Evolutionary conservation across 1,284 basidiomycete species (phyloP), one percentile per base, ranked within the genome.

Genomic region (Ganoderma leucocontextum): DNA sequence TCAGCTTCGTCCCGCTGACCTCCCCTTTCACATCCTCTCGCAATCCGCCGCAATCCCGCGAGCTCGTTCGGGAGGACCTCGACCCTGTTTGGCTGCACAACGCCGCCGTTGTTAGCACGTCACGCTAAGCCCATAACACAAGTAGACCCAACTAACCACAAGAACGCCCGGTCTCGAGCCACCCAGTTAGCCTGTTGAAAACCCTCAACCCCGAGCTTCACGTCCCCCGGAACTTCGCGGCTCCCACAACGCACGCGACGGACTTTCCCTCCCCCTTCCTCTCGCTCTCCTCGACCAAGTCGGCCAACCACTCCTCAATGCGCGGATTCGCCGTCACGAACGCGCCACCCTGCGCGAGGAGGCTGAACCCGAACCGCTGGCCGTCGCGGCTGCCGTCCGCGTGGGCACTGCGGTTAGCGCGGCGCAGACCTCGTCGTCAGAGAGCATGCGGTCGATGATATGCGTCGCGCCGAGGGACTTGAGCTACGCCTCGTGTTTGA

Each of bases 1-100:
- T 80, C 9, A 89, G 75, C 73, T 89, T 89, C 19, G 76, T 73
- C 1, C 82, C 86, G 33, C 85, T 87, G 15, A 88, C 80, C 62
- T 82, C 67, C 81, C 77, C 4, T 75, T 72, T 71, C 78, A 74
- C 74, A 89, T 62, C 67, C 78, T 77, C 39, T 81, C 76, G 63
- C 89, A 72, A 0, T 83, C 88, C 10, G 68, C 79, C 0, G 71
- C 59, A 17, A 89, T 82, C 6, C 86, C 2, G 71, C 72, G 9
- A 89, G 75, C 10, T 87, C 87, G 38, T 78, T 76, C 0, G 82
- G 78, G 10, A 89, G 72, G 12, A 86, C 75, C 72, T 87, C 83
- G 2, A 81, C 71, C 6, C 57, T 65, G 61, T 75, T 75, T 12
- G 74, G 74, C 74, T 76, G 61, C 19, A 41, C 57, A 29, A 29